A percentile compares a stretch with the other conserved stretches of the same genome.
Evolutionary conservation across 2,329 filamentous ascomycete genomes (phyloP).

Genomic region (Aspergillus hortae): DNA sequence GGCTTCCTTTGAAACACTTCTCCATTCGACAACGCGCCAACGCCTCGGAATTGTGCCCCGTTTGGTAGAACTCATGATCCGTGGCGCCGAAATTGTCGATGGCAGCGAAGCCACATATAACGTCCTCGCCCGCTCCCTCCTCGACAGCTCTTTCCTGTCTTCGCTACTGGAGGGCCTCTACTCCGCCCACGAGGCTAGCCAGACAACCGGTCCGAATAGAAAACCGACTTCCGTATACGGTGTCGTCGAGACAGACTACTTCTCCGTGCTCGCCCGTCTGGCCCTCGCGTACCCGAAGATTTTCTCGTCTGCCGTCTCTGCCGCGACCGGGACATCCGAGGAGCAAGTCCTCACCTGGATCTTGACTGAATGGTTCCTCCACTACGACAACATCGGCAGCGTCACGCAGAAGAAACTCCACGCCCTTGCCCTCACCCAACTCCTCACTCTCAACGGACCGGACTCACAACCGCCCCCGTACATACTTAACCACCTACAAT

Average conservation of each 20-base stretch:
- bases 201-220: slow-evolving; percentile 76
- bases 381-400: slow-evolving; percentile 48
- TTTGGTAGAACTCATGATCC: slow-evolving; percentile 63
- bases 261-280: slow-evolving; percentile 76
- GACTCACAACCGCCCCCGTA: slow-evolving; percentile 36
- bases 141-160: slow-evolving; percentile 60
- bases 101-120: slow-evolving; percentile 55
- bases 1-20: slow-evolving; percentile 37
- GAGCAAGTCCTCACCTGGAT: slow-evolving; percentile 42
- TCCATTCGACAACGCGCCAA: slow-evolving; percentile 36
- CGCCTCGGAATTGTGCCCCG: slow-evolving; percentile 41
- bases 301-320: slow-evolving; percentile 55
- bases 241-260: slow-evolving; percentile 79
- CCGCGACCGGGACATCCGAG: slow-evolving; percentile 30
- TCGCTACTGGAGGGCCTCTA: slow-evolving; percentile 65
- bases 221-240: slow-evolving; percentile 67
- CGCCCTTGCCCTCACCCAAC: slow-evolving; percentile 43
- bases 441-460: slow-evolving; percentile 38
- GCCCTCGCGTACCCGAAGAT: slow-evolving; percentile 67
- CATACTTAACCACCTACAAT: slow-evolving; percentile 44
- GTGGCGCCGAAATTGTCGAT: slow-evolving; percentile 60
- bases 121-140: slow-evolving; percentile 63
- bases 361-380: slow-evolving; percentile 46
- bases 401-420: slow-evolving; percentile 47
- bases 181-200: slow-evolving; percentile 67